phyloP scores from a whole-genome alignment of 495 filamentous ascomycete genomes.

The Terfezia claveryi region DNA sequence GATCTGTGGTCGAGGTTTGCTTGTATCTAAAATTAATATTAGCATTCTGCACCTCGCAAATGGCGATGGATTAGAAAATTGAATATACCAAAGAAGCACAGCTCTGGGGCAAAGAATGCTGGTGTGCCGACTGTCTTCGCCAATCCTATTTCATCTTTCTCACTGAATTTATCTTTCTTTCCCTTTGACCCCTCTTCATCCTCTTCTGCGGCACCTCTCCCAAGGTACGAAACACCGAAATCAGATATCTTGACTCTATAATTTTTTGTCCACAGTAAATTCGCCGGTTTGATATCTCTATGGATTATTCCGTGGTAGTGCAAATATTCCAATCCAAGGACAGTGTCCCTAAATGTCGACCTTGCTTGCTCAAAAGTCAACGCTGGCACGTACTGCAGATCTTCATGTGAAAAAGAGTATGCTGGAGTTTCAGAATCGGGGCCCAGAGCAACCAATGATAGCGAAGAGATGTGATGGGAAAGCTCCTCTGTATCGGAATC shows the following conservation, averaged over 20 bases:
- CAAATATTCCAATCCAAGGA: conserved; percentile 83
- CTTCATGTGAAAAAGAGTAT: conserved; percentile 47
- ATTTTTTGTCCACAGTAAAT: conserved; percentile 68
- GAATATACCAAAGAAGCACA: conserved; percentile 46
- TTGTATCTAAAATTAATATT: conserved; percentile 4
- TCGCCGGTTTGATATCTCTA: conserved; percentile 97
- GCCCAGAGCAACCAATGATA: conserved; percentile 23
- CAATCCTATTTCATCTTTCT: conserved; percentile 56
- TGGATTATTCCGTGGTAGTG: conserved; percentile 95
- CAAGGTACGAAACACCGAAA: conserved; percentile 94
- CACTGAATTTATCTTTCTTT: background rate
- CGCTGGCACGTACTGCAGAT: conserved; percentile 74
- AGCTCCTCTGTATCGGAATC: conserved; percentile 18
- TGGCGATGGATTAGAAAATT: conserved; percentile 12
- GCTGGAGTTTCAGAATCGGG: conserved; percentile 24
- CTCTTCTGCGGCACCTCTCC: conserved; percentile 53
- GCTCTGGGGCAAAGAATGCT: conserved; percentile 90
- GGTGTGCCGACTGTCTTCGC: conserved; percentile 96
- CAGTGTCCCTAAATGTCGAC: conserved; percentile 73
- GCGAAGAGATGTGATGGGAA: conserved; percentile 11
- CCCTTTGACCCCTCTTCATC: conserved; percentile 38
- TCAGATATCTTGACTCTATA: conserved; percentile 96
- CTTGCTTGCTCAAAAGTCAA: conserved; percentile 72
- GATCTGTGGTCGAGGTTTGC: conserved; percentile 28
- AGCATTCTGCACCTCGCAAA: conserved; percentile 18